These are phyloP conservation scores for Solanum sejunctum DNA, from an alignment of 257 asterid species.

Conservation along the genomic window DNA sequence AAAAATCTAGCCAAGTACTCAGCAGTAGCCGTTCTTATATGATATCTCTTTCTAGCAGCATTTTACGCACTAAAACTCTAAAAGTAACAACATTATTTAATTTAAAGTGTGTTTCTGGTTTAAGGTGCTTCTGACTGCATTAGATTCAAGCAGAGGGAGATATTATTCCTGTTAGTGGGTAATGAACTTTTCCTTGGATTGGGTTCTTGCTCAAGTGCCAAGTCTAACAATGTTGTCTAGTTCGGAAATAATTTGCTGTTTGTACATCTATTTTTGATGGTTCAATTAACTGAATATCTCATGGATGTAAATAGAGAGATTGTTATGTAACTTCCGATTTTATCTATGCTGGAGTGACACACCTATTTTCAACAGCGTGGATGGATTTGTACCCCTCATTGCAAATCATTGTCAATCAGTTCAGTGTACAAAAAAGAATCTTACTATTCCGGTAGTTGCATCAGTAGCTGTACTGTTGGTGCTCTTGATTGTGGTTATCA, in stretches of 20 bases:
- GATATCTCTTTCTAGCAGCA: not conserved
- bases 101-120: not conserved
- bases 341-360: not conserved
- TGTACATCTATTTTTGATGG: not conserved
- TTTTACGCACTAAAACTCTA: not conserved
- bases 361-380: not conserved
- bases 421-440: conserved; percentile 2
- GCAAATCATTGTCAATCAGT: not conserved
- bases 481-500: not conserved
- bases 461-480: not conserved
- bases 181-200: not conserved
- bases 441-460: not conserved
- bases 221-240: not conserved
- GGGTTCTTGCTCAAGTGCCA: not conserved
- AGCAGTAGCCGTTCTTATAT: not conserved
- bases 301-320: not conserved
- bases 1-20: not conserved
- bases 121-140: not conserved
- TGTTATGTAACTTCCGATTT: not conserved
- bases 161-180: not conserved
- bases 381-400: not conserved
- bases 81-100: not conserved
- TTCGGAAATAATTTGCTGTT: not conserved
- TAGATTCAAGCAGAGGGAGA: not conserved
- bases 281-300: not conserved